Percentiles rank a stretch among this genome's conserved stretches.
These are phyloP conservation scores for Salix suchowensis DNA, from an alignment of 345 rosid species.

Conservation along the genomic window DNA sequence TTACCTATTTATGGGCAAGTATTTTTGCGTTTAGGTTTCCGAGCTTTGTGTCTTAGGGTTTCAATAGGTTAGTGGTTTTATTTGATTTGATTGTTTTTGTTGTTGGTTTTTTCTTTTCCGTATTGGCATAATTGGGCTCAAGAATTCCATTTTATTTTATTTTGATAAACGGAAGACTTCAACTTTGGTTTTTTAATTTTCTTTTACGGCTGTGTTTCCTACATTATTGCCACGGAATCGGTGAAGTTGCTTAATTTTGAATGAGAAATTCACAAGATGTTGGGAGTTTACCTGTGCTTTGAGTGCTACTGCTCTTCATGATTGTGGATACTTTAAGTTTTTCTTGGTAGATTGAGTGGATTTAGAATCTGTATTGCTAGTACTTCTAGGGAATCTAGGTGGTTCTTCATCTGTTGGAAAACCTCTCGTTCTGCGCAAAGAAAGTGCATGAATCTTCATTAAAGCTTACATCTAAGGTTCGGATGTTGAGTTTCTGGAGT, in stretches of 20 bases:
- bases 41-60: not conserved
- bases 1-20: not conserved
- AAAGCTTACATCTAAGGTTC: not conserved
- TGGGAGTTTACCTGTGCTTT: not conserved
- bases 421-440: not conserved
- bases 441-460: not conserved
- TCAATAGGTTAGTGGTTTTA: not conserved
- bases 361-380: not conserved
- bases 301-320: not conserved
- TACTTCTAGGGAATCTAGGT: not conserved
- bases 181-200: not conserved
- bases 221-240: not conserved
- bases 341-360: not conserved
- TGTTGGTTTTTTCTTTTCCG: not conserved
- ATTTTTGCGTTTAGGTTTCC: not conserved
- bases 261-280: not conserved
- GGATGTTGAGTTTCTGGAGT: not conserved
- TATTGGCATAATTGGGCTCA: not conserved
- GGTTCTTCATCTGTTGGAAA: not conserved
- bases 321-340: not conserved
- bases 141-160: not conserved
- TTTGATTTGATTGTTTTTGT: not conserved
- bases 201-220: not conserved
- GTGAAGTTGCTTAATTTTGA: not conserved
- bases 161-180: not conserved